phyloP scores from a whole-genome alignment of 768 basidiomycete species.

The Trametes elegans region DNA sequence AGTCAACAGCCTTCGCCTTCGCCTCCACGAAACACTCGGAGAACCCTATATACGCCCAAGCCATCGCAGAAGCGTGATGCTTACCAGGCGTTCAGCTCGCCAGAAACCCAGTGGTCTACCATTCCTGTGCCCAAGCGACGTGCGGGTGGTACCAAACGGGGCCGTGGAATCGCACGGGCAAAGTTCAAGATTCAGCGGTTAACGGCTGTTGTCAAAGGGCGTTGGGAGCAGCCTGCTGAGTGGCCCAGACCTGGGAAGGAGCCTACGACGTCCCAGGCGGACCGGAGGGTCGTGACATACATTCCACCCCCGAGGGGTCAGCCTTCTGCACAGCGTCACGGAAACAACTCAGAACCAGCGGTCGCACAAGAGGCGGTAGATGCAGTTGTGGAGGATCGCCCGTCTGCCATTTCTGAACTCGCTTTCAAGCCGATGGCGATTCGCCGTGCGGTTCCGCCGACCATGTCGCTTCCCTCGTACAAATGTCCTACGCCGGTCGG shows the following conservation, averaged over 20 bases:
- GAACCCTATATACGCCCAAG: neutral
- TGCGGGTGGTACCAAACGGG: neutral
- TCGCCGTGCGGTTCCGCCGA: neutral
- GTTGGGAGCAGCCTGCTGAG: neutral
- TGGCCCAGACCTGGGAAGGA: neutral
- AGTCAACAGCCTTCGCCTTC: no score
- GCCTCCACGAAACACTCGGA: neutral
- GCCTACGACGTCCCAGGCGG: neutral
- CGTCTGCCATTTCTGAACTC: no score
- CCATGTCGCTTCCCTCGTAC: constrained; percentile 1
- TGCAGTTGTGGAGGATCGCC: no score
- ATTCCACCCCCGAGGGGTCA: no score
- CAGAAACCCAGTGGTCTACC: constrained; percentile 27
- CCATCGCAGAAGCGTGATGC: constrained; percentile 17
- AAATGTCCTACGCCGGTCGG: neutral
- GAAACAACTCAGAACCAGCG: no score
- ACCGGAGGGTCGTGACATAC: neutral
- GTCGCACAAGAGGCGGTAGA: no score
- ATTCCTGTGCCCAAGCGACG: constrained; percentile 16
- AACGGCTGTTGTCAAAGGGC: neutral
- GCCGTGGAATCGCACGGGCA: neutral
- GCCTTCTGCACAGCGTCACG: no score
- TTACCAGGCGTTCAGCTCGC: constrained; percentile 24
- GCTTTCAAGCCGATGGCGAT: constrained; percentile 8
- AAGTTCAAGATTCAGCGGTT: constrained; percentile 4